Base-by-base conservation (phyloP, 2,329 filamentous ascomycete species). In the Cordyceps militaris region DNA sequence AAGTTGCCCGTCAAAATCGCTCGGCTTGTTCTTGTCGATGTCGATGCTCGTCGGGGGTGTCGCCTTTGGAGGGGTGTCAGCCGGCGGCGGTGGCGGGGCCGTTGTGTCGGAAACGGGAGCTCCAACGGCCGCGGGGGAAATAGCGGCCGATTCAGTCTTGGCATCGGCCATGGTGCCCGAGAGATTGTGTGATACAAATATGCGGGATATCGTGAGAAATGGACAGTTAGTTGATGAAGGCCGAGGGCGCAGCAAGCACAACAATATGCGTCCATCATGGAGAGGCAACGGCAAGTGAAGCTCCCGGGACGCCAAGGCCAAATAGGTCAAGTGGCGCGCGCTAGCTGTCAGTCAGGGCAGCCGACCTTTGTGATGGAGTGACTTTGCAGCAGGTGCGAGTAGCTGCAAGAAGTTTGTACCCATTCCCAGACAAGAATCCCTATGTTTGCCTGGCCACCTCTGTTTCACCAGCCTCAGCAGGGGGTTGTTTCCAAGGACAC, bases 1-100 rank as follows among this genome's bases (percentile, higher is more conserved):
- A 16, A 85, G 72, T 53, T 81, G 74, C 61, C 82, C 82, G 10
- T 77, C 73, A 65, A 85, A 85, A 63, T 86, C 81, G 28, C 68
- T 67, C 2, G 75, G 76, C 60, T 73, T 72, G 44, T 16, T n/a
- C n/a, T 71, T 65, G 63, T 76, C 72, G 56, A 74, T 64, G 32
- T 72, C 69, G 58, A 71, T 62, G 3, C 66, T 64, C 4, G 60
- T 62, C 4, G 66, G 64, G 3, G 65, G 62, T 11, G 64, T 63
- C 30, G 47, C 38, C 48, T 44, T 51, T 44, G 46, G 55, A 50
- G 32, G 43, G 43, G 43, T 34, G 36, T 56, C 8, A 16, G 6
- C 53, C 16, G 42, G 11, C 24, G 47, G 53, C 11, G 44, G 16
- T 30, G 53, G 53, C 34, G 43, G 53, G 30, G 52, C 42, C 8